These are phyloP conservation scores for Cercospora sp. DNA, from an alignment of 2,329 filamentous ascomycete species.

Conservation along the genomic window DNA sequence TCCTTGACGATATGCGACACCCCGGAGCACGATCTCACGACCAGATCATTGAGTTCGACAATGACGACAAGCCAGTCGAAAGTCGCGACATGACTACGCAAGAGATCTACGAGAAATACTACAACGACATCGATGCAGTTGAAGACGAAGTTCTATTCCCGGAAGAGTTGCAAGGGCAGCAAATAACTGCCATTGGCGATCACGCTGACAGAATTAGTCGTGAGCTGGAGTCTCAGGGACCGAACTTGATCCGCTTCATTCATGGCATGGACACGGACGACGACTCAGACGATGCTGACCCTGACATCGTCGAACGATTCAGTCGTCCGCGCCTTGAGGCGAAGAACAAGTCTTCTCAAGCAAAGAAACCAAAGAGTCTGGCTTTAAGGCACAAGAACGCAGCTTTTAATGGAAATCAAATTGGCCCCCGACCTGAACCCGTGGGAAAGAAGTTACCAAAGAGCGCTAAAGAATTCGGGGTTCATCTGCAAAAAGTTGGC, in stretches of 20 bases:
- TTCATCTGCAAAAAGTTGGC: neutral
- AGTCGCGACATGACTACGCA: neutral
- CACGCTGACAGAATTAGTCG: neutral
- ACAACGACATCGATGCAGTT: neutral
- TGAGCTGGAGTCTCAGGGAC: neutral
- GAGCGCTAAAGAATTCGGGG: neutral
- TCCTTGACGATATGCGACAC: neutral
- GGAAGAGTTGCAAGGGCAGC: neutral
- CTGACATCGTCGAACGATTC: neutral
- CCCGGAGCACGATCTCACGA: neutral
- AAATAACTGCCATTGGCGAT: neutral
- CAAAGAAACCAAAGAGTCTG: neutral
- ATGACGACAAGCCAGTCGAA: neutral
- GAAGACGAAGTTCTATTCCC: neutral
- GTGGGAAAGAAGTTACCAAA: neutral
- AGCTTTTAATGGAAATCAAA: neutral
- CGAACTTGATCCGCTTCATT: neutral
- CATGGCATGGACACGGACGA: neutral
- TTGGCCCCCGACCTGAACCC: neutral
- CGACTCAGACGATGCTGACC: neutral
- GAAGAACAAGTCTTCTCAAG: neutral
- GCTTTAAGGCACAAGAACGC: neutral
- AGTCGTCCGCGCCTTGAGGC: neutral
- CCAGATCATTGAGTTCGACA: neutral
- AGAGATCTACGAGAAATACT: neutral